Conservation (phyloP, 345 rosid genomes). For the Eucalyptus melliodora region DNA sequence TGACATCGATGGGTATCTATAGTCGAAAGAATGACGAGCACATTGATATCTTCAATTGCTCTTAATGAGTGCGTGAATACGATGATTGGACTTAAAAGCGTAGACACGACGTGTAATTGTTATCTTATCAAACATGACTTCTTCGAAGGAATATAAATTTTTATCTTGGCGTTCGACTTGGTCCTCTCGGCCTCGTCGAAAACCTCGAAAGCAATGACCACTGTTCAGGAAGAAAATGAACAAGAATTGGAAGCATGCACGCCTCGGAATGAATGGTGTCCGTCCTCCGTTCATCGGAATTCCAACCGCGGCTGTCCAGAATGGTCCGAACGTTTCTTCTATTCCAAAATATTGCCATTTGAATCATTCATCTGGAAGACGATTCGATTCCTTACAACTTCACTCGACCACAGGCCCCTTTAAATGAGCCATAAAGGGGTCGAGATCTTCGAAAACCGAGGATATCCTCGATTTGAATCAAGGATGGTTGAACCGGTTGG, state of each 20-base stretch:
- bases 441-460: conserved; percentile 67
- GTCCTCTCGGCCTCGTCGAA: not conserved
- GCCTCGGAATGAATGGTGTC: not conserved
- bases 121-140: not conserved
- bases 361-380: not conserved
- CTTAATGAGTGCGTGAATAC: not conserved
- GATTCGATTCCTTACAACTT: not conserved
- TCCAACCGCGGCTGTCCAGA: not conserved
- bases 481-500: too few species aligned
- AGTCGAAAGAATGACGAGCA: not conserved
- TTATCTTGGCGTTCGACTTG: not conserved
- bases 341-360: not conserved
- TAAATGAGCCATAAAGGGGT: conserved; percentile 73
- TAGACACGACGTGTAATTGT: not conserved
- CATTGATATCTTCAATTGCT: not conserved
- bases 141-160: not conserved
- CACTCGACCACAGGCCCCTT: conserved; percentile 30
- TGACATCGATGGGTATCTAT: not conserved
- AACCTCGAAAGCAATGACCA: not conserved
- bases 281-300: not conserved
- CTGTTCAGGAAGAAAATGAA: not conserved
- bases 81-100: not conserved
- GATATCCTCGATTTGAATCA: conserved; percentile 29
- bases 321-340: not conserved
- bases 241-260: not conserved